Evolutionary conservation across 305 asterid species (phyloP), one percentile per base, ranked within the genome.

Genomic region (Ajuga reptans): DNA sequence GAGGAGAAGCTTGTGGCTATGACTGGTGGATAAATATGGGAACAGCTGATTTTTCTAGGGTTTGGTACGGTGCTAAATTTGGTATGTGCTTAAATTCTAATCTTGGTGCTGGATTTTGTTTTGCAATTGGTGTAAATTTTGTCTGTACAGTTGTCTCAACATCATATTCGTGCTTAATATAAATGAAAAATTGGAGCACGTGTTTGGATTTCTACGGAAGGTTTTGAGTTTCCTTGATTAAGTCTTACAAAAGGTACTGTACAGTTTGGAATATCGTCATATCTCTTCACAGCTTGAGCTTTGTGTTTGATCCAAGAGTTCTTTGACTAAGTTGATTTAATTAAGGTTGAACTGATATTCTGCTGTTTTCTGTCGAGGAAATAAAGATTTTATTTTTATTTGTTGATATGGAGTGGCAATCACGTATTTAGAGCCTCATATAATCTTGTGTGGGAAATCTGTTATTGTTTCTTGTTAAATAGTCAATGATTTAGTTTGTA

Each of bases 11-110:
- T 68, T 37, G 70, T 53, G 78, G 72, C 34, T 34, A 21, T 21
- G 27, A 21, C 1, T 21, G 27, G 27, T 0, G 27, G 27, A 21
- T 21, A 31, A 55, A 12, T 39, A 57, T 72, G 75, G 79, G 34
- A 79, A 76, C 77, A 64, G 68, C 73, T 51, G 72, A 64, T 68
- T 75, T 78, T 77, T 69, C 63, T 83, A 83, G 88, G 93, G 86
- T 78, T 84, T 83, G 43, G 67, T 21, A 21, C 64, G 37, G 79
- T 56, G n/a, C 47, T 57, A 36, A 14, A 37, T 81, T 72, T 50
- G 81, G 80, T 72, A 75, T 69, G 73, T 72, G 70, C 4, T 27
- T 41, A 11, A 54, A 65, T 72, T 66, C 34, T 67, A 46, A 52
- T 53, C 14, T 64, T 33, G 15, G 27, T 53, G 72, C 63, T 65